Evolutionary conservation across 2,329 filamentous ascomycete species (phyloP).

Genomic region (Fusarium tuaranense): DNA sequence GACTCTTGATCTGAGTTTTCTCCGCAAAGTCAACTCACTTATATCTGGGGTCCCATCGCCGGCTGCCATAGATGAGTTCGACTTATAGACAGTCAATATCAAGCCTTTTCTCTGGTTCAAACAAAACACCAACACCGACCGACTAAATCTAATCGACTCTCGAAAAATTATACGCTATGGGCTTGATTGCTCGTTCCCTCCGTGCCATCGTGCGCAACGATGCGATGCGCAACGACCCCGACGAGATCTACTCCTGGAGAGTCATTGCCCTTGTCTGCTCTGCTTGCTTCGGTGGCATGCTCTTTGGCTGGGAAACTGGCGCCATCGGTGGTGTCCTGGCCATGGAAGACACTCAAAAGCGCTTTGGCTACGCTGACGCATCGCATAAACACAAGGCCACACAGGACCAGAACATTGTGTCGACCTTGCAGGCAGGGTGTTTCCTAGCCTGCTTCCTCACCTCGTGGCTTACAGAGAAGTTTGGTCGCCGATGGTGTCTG

Average conservation of each 20-base stretch:
- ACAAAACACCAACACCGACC: neutral
- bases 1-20: neutral
- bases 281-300: conserved; percentile 73
- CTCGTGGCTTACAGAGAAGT: conserved; percentile 63
- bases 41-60: neutral
- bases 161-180: neutral
- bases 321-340: conserved; percentile 75
- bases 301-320: conserved; percentile 65
- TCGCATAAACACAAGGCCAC: conserved; percentile 54
- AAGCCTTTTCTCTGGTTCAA: neutral
- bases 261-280: conserved; percentile 72
- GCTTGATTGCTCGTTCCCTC: neutral
- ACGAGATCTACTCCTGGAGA: conserved; percentile 76
- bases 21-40: neutral
- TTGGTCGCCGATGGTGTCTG: conserved; percentile 66
- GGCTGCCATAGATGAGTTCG: neutral
- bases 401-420: conserved; percentile 73
- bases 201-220: conserved; percentile 72
- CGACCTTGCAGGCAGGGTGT: conserved; percentile 74
- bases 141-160: too few species aligned
- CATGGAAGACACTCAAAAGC: conserved; percentile 65
- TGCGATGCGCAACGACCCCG: conserved; percentile 74
- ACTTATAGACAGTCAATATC: neutral
- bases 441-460: conserved; percentile 71
- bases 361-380: conserved; percentile 46